Percentiles rank a stretch among this genome's conserved stretches.
Evolutionary conservation across 1,139 yeast genomes (phyloP).

Genomic region (Tardiomyces depauwii): DNA sequence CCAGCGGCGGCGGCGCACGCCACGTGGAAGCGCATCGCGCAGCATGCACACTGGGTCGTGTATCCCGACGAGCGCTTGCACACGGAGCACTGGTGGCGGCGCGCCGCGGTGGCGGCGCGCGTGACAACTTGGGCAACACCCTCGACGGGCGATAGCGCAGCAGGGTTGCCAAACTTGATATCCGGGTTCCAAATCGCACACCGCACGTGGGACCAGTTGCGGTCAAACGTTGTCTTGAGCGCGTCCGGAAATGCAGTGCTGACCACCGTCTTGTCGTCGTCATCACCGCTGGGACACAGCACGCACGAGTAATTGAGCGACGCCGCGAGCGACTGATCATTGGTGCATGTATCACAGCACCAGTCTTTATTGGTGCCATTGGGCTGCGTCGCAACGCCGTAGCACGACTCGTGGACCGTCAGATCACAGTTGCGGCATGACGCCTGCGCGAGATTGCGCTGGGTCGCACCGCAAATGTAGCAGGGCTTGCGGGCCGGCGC

Average conservation of each 20-base stretch:
- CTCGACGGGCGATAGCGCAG: slow-evolving; percentile 35
- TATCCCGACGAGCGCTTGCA: slow-evolving; percentile 24
- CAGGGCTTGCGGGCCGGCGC: slow-evolving; percentile 20
- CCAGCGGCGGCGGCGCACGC: slow-evolving; percentile 46
- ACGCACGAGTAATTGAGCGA: slow-evolving; percentile 53
- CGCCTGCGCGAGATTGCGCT: not conserved
- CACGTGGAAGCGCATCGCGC: slow-evolving; percentile 39
- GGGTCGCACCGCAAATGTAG: not conserved
- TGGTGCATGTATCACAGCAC: slow-evolving; percentile 78
- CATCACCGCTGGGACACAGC: slow-evolving; percentile 49
- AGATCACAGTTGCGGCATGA: not conserved
- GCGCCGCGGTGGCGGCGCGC: not conserved
- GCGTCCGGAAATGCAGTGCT: slow-evolving; percentile 50
- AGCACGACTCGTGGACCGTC: not conserved
- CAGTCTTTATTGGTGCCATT: slow-evolving; percentile 32
- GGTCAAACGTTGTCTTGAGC: slow-evolving; percentile 56
- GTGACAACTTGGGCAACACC: slow-evolving; percentile 9
- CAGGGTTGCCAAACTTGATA: slow-evolving; percentile 32
- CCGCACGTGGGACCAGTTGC: slow-evolving; percentile 71
- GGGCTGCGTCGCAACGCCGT: not conserved
- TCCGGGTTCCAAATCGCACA: slow-evolving; percentile 53
- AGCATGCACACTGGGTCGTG: slow-evolving; percentile 29
- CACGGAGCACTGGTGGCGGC: slow-evolving; percentile 1
- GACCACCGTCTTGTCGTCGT: slow-evolving; percentile 36
- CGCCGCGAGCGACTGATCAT: slow-evolving; percentile 50